These are phyloP conservation scores for Leccinum truebloodii DNA, from an alignment of 768 basidiomycete species.

Conservation along the genomic window DNA sequence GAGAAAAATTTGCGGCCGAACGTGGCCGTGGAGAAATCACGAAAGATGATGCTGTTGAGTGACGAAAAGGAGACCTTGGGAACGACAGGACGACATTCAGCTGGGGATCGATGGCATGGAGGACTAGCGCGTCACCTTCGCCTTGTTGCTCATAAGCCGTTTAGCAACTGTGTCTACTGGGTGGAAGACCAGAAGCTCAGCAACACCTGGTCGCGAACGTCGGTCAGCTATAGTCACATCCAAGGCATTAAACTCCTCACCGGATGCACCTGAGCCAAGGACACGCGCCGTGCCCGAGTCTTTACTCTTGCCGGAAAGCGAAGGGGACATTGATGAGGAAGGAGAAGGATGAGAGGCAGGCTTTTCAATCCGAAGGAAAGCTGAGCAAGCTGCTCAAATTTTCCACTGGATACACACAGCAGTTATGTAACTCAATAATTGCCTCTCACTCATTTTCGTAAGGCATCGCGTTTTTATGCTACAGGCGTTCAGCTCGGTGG, in stretches of 20 bases:
- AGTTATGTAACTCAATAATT: slow-evolving; percentile 25
- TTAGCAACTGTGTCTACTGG: slow-evolving; percentile 99
- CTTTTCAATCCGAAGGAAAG: not conserved
- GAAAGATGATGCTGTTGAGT: slow-evolving; percentile 82
- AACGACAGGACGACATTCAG: not conserved
- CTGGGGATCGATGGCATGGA: not conserved
- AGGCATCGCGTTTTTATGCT: not conserved
- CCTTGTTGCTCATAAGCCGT: slow-evolving; percentile 97
- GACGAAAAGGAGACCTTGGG: slow-evolving; percentile 60
- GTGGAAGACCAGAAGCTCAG: slow-evolving; percentile 94
- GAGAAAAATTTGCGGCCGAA: slow-evolving; percentile 73
- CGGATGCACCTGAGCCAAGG: slow-evolving; percentile 90
- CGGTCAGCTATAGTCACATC: not conserved
- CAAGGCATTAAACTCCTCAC: slow-evolving; percentile 37
- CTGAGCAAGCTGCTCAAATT: slow-evolving; percentile 3
- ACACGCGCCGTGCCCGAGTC: slow-evolving; percentile 91
- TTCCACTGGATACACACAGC: slow-evolving; percentile 15
- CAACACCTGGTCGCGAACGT: slow-evolving; percentile 61
- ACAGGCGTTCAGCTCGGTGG: not conserved
- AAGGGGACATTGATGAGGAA: slow-evolving; percentile 45
- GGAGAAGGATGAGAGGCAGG: not conserved
- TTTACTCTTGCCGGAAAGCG: slow-evolving; percentile 49
- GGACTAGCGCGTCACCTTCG: slow-evolving; percentile 49
- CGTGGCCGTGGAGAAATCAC: slow-evolving; percentile 73
- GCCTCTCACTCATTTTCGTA: slow-evolving; percentile 9